A percentile compares a stretch with the other conserved stretches of the same genome.
These are phyloP conservation scores for Cladosporium colombiae DNA, from an alignment of 2,329 filamentous ascomycete species.

Conservation along the genomic window DNA sequence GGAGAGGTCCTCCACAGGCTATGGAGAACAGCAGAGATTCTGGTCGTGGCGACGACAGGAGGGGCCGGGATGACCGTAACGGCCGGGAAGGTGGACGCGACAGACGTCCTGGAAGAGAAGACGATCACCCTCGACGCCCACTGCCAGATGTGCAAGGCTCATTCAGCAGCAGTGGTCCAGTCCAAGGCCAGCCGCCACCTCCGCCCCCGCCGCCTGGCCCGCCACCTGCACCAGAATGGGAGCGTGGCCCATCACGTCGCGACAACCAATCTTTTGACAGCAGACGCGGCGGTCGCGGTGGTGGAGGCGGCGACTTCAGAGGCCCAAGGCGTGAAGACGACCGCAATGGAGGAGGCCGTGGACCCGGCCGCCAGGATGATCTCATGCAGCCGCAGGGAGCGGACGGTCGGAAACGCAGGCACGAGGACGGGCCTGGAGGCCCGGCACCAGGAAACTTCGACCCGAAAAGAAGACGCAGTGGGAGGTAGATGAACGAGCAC, in stretches of 20 bases:
- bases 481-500: conserved; percentile 3
- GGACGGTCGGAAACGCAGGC: conserved; percentile 33
- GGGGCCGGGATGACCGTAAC: conserved; percentile 26
- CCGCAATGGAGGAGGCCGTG: conserved; percentile 24
- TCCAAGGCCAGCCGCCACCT: conserved; percentile 11
- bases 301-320: conserved; percentile 7
- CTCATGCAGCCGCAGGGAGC: conserved; percentile 16
- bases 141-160: conserved; percentile 19
- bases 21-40: conserved; percentile 29
- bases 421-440: conserved; percentile 28
- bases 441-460: not conserved
- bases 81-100: conserved; percentile 22
- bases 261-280: not conserved
- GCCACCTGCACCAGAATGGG: conserved; percentile 25
- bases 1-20: conserved; percentile 23
- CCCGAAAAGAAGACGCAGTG: conserved; percentile 17
- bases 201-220: conserved; percentile 2
- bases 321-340: conserved; percentile 24
- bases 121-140: conserved; percentile 25
- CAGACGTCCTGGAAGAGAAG: conserved; percentile 23
- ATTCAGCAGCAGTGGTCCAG: conserved; percentile 16
- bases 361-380: conserved; percentile 26
- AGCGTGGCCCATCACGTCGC: conserved; percentile 22
- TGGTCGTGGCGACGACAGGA: conserved; percentile 30
- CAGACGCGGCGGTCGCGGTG: conserved; percentile 11